A percentile compares a stretch with the other conserved stretches of the same genome.
Evolutionary conservation across 2,329 filamentous ascomycete genomes (phyloP).

Genomic region (Septoria petroselini): DNA sequence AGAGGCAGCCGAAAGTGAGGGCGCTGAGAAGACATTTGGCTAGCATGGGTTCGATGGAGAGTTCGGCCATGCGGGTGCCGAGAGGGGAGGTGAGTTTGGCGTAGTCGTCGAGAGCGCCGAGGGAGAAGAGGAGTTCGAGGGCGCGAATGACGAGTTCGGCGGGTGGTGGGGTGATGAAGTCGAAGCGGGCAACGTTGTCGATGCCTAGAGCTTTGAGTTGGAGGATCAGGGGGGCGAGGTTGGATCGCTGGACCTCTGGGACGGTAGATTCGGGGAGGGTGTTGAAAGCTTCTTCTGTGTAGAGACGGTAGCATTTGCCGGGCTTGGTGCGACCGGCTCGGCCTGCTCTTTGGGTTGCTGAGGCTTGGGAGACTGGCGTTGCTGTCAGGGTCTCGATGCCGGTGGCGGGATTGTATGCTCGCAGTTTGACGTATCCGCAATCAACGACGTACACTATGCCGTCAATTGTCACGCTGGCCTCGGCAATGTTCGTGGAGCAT

Average conservation of each 20-base stretch:
- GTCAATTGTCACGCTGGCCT: constrained; percentile 91
- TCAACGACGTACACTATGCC: constrained; percentile 90
- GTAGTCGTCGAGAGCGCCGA: constrained; percentile 84
- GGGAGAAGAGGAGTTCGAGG: constrained; percentile 79
- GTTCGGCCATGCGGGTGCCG: constrained; percentile 87
- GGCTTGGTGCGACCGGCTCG: constrained; percentile 83
- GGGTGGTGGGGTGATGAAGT: constrained; percentile 82
- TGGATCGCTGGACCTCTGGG: constrained; percentile 89
- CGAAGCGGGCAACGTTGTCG: constrained; percentile 87
- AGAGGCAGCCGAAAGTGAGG: constrained; percentile 70
- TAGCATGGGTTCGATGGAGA: constrained; percentile 94
- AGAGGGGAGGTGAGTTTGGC: constrained; percentile 85
- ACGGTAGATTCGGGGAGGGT: constrained; percentile 67
- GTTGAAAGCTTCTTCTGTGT: constrained; percentile 71
- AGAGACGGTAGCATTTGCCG: constrained; percentile 92
- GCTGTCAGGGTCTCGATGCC: constrained; percentile 85
- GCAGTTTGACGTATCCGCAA: constrained; percentile 83
- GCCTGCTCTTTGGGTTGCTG: constrained; percentile 86
- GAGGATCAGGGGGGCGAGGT: constrained; percentile 80
- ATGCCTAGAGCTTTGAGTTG: constrained; percentile 94
- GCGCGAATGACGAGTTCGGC: constrained; percentile 80
- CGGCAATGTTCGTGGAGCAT: constrained; percentile 91
- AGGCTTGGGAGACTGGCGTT: constrained; percentile 81
- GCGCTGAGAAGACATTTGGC: constrained; percentile 80
- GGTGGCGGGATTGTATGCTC: constrained; percentile 77